Base-by-base conservation (phyloP, 2,329 filamentous ascomycete species). In the Ophiostoma australiae region DNA sequence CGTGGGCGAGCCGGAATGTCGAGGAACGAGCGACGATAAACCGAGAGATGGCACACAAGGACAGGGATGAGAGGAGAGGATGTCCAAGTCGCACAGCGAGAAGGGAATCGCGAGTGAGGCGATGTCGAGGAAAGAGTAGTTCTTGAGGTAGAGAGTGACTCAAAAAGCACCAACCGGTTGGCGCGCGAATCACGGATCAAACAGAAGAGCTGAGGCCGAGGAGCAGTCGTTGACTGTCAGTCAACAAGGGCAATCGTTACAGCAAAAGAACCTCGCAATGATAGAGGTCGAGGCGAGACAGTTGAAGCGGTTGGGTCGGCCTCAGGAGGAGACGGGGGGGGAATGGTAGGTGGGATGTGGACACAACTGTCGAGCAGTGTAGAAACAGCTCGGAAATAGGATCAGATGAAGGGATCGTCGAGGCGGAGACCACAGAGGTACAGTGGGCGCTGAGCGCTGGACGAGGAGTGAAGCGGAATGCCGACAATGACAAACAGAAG, bases 401-500 rank as follows among this genome's bases (percentile, higher is more conserved):
- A 39, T 66, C 63, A 41, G 63, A 66, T 66, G 63, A 66, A 66
- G 63, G 61, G 63, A 66, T 66, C 63, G 63, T 66, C 63, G 33
- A 66, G 63, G 63, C 63, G 63, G 63, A 66, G 63, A 66, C 63
- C 63, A 66, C 63, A 39, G 35, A n/a, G 63, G 8, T 23, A 13
- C 35, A n/a, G 27, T 61, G n/a, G 48, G 4, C 48, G 48, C 48
- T 58, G 44, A 20, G 8, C 44, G 44, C 44, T 20, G 58, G 27
- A 63, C 33, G 35, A 39, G 10, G 35, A 37, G 35, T n/a, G 35
- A 41, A 39, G 35, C 63, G 35, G 35, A 39, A 39, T 39, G 17
- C 33, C 63, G 63, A 66, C 17, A 39, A 35, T 39, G 37, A 11
- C 35, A 35, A n/a, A 66, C 8, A n/a, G 35, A 6, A 39, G 52